phyloP scores from a whole-genome alignment of 177 flowering plant genomes.

The Telopea speciosissima region DNA sequence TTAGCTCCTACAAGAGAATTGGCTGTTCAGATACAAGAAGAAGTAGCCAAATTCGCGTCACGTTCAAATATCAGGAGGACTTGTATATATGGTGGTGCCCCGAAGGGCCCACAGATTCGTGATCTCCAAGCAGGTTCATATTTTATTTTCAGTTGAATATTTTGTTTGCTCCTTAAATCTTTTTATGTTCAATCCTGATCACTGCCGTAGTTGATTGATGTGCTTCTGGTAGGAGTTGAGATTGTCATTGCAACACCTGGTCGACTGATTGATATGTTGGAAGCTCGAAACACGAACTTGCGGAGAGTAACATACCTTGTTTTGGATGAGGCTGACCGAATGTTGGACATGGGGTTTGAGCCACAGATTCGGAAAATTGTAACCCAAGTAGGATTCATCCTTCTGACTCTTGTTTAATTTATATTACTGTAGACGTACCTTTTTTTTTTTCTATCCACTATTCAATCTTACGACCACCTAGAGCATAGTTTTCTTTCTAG shows the following conservation, averaged over 20 bases:
- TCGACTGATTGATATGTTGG: constrained; percentile 91
- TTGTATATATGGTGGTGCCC: constrained; percentile 97
- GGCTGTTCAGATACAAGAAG: constrained; percentile 95
- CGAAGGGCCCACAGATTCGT: constrained; percentile 99
- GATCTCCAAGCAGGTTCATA: constrained; percentile 77
- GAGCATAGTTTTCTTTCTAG: not conserved
- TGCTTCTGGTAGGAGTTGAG: constrained; percentile 68
- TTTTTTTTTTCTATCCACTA: not conserved
- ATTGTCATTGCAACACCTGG: constrained; percentile 98
- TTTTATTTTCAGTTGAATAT: not conserved
- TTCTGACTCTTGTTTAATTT: not conserved
- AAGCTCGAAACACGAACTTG: constrained; percentile 79
- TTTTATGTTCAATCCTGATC: not conserved
- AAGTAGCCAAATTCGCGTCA: constrained; percentile 72
- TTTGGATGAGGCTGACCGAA: constrained; percentile 95
- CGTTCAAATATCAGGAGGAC: constrained; percentile 64
- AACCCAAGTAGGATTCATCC: constrained; percentile 47
- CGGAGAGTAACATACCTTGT: constrained; percentile 93
- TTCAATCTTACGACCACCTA: not conserved
- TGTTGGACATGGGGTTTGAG: constrained; percentile 99
- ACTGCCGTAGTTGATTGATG: not conserved
- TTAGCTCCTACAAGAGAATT: constrained; percentile 96
- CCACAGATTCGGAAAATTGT: constrained; percentile 93
- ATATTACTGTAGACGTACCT: too few species aligned
- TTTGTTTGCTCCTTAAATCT: not conserved